Base-by-base conservation (phyloP, 2,329 filamentous ascomycete genomes). In the Fusarium sterilihyphosum region DNA sequence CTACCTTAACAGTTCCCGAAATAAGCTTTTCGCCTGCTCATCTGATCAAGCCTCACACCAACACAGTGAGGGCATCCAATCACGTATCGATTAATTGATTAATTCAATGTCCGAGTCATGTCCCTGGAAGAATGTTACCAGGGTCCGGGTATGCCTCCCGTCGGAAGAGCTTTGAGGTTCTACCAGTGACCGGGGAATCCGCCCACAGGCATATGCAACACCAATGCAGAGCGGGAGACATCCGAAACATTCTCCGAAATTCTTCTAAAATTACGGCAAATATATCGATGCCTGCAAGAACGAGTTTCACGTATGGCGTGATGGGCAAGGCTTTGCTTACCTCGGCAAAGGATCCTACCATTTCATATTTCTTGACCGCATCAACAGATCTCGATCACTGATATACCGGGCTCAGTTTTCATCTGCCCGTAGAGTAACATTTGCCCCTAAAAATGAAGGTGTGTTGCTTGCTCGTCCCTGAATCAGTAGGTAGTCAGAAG, bases 361-460 rank as follows among this genome's bases (percentile, higher is more conserved):
- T 44, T 18, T 26, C 11, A 8, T 13, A 24, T 44, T 24, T 8
- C n/a, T 24, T 46, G 17, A 46, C 44, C 44, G 24, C 24, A 24
- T 18, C 43, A 29, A 47, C 2, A 12, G 20, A n/a, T 9, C 14
- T 17, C 1, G 20, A 50, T 18, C 2, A 18, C 4, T 9, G 20
- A 50, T 50, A 31, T n/a, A 8, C 10, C 29, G 20, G 22, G 10
- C 5, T n/a, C 5, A 20, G 14, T 12, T 8, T 17, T 12, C 0
- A 49, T 31, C 26, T 31, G 10, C 20, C 29, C 14, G 14, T 33
- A 9, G 22, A 31, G 29, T 50, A 18, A 5, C 22, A 11, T 50
- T 50, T 3, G 6, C 17, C 11, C 8, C 14, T 0, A 9, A 18
- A 13, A 3, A n/a, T 6, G 7, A 8, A 13, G 10, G 14, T 50